Evolutionary conservation across 2,329 filamentous ascomycete genomes (phyloP), one percentile per base, ranked within the genome.

Genomic region (Purpureocillium takamizusanense): DNA sequence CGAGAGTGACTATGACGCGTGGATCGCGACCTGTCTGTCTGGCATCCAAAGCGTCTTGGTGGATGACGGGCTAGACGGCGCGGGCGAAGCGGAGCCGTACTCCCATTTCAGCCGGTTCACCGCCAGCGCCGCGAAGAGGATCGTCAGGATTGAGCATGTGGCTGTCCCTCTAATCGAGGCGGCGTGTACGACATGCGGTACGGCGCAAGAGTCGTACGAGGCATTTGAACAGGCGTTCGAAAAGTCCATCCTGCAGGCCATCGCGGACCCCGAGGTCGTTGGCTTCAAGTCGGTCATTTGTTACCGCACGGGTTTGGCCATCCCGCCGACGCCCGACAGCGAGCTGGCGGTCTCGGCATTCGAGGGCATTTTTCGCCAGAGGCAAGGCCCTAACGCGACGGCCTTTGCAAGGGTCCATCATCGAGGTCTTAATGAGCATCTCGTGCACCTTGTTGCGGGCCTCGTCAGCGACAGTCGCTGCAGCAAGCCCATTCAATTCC

Each of bases 281-380:
- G 86, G 75, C 2, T 94, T 94, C 70, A 92, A 94, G 58, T 85
- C 80, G 1, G 78, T 89, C 35, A 76, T 94, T 39, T 90, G 86
- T 60, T 92, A 92, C 55, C 74, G 86, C 12, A 85, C 80, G 0
- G 86, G 86, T 0, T 66, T 89, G 6, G 73, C 75, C 30, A 66
- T 90, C 13, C 62, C 72, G 0, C 45, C 46, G 8, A 46, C 51
- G n/a, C 53, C 69, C 7, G 62, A 70, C 38, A 55, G 67, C 1
- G 62, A 66, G 2, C 64, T 51, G 0, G 60, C 62, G 0, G 49
- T 64, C 10, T 53, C 62, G 17, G 61, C 60, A 2, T 66, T 74
- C 21, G 38, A 45, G 12, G 38, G 47, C 1, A 62, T 74, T 10
- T 61, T 63, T 31, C 38, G 48, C 4, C 29, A 43, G 18, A 41